These are phyloP conservation scores for Zygosaccharomyces lentus DNA, from an alignment of 805 yeast species.

Conservation along the genomic window DNA sequence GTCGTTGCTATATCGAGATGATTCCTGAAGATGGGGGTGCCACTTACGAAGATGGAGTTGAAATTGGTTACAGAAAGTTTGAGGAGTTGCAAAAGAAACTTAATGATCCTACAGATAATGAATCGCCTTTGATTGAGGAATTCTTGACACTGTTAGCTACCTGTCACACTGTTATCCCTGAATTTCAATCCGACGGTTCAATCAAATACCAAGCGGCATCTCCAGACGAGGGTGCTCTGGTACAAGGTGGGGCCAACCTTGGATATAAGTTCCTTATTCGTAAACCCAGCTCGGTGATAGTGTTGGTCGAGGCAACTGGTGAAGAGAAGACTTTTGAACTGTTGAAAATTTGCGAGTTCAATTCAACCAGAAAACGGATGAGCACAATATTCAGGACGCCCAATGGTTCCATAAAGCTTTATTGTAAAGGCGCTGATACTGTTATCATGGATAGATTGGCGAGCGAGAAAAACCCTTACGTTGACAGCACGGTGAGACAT, in stretches of 20 bases:
- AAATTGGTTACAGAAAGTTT: conserved; percentile 72
- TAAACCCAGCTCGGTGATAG: conserved; percentile 74
- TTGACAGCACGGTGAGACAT: conserved; percentile 76
- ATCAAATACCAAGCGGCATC: conserved; percentile 98
- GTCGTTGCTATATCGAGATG: conserved; percentile 77
- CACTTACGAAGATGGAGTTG: conserved; percentile 70
- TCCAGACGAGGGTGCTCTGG: conserved; percentile 98
- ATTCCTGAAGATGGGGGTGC: conserved; percentile 89
- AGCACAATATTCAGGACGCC: conserved; percentile 92
- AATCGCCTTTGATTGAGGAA: conserved; percentile 55
- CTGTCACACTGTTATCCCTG: conserved; percentile 98
- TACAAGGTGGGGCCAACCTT: conserved; percentile 87
- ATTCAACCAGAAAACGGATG: conserved; percentile 97
- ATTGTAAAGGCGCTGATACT: conserved; percentile 97
- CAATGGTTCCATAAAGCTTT: conserved; percentile 82
- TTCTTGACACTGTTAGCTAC: conserved; percentile 82
- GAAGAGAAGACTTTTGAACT: conserved; percentile 63
- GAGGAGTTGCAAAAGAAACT: conserved; percentile 52
- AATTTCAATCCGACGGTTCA: conserved; percentile 53
- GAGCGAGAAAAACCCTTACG: conserved; percentile 65
- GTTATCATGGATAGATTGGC: conserved; percentile 84
- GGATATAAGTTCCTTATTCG: conserved; percentile 84
- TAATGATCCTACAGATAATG: conserved; percentile 40
- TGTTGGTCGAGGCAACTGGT: conserved; percentile 50
- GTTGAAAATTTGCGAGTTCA: conserved; percentile 90